Evolutionary conservation across 345 rosid genomes (phyloP).

Genomic region (Hevea brasiliensis): DNA sequence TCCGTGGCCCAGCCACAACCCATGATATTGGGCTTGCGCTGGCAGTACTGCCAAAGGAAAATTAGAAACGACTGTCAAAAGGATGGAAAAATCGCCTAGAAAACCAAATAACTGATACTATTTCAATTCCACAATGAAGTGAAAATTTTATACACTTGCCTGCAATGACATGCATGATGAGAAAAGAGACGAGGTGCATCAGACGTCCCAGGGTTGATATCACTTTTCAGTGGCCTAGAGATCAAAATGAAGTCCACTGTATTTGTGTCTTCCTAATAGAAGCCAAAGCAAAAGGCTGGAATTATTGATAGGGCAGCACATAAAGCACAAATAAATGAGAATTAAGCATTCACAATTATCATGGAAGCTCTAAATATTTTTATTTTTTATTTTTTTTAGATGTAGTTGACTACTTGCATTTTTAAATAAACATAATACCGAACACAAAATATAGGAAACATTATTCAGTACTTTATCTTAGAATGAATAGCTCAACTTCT

Average conservation of each 20-base stretch:
- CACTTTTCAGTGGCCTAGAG: conserved; percentile 42
- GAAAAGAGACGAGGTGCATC: conserved; percentile 51
- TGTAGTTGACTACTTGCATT: conserved; percentile 2
- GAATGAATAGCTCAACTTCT: not conserved
- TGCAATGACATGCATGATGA: conserved; percentile 79
- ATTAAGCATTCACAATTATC: too few species aligned
- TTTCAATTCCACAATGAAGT: conserved; percentile 6
- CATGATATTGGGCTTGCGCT: conserved; percentile 71
- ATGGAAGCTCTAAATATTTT: too few species aligned
- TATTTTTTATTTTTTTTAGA: too few species aligned
- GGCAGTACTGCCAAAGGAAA: conserved; percentile 45
- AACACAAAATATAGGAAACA: not conserved
- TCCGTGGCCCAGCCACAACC: conserved; percentile 64
- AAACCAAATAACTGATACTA: conserved; percentile 3
- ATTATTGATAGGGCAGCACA: conserved; percentile 2
- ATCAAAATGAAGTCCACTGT: conserved; percentile 76
- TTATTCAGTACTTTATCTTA: not conserved
- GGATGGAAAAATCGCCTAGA: conserved; percentile 3
- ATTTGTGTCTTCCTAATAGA: conserved; percentile 52
- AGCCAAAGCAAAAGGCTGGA: conserved; percentile 11
- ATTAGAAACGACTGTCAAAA: not conserved
- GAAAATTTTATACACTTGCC: conserved; percentile 42
- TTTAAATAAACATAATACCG: not conserved
- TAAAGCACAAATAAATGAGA: not conserved
- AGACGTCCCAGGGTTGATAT: conserved; percentile 38